Evolutionary conservation across 2,329 filamentous ascomycete genomes (phyloP), one percentile per base, ranked within the genome.

Genomic region (Phyllosticta ampelicida): DNA sequence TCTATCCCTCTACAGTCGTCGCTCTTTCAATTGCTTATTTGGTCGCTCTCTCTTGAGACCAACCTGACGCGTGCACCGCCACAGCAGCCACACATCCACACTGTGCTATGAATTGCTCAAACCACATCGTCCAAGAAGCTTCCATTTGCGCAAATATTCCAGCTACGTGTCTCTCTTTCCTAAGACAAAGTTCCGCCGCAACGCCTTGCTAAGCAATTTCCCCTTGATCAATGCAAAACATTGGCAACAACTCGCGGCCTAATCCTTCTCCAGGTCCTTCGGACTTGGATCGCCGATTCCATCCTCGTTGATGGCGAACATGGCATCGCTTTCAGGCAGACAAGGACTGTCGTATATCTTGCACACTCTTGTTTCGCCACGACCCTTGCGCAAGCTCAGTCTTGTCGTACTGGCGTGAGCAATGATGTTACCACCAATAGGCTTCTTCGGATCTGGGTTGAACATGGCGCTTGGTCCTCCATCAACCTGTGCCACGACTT

Each of bases 331-430:
- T 75, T 99, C 94, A 0, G 94, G 94, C 63, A 99, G 77, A 73
- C 94, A 99, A 1, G 94, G 94, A 66, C 91, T 97, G 74, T 99
- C 95, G 70, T 99, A 99, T 62, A 99, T 99, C 79, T 97, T 99
- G 77, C 94, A 96, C 64, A 99, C 89, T 77, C 94, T 84, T 20
- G 94, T 99, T 78, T 99, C 94, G 28, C 83, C 94, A 58, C 94
- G 82, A 1, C 94, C 95, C 74, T 99, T 99, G 78, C 96, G 96
- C 70, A 99, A 73, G 68, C 90, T 96, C 66, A 99, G 81, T 68
- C 94, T 82, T 1, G 94, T 99, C 1, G 94, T 99, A 68, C 90
- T 96, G 55, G 94, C 91, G 72, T 99, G 94, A 2, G 95, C 94
- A 70, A 99, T 97, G 64, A 99, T 99, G 73, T 99, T 97, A 63